A percentile compares a stretch with the other conserved stretches of the same genome.
phyloP scores from a whole-genome alignment of 257 asterid species.

The Orobanche coerulescens region DNA sequence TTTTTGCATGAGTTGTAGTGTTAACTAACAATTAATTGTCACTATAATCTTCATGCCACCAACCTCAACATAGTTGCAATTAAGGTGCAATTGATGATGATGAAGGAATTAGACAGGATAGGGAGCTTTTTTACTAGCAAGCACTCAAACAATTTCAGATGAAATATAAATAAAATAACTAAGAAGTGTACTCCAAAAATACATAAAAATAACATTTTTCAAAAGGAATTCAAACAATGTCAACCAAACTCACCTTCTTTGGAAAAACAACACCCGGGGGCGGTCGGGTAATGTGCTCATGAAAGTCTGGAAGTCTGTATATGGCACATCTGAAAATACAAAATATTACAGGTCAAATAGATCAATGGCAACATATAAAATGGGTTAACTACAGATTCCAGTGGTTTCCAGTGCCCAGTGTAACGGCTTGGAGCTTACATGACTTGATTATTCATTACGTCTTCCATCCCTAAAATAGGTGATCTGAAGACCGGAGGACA shows the following conservation, averaged over 20 bases:
- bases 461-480: slow-evolving; percentile 83
- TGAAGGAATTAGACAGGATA: not conserved
- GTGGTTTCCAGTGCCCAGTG: slow-evolving; percentile 10
- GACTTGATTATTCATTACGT: slow-evolving; percentile 89
- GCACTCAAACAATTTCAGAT: not conserved
- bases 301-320: slow-evolving; percentile 76
- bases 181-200: not conserved
- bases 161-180: not conserved
- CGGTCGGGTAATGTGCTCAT: slow-evolving; percentile 74
- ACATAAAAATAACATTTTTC: not conserved
- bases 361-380: slow-evolving; percentile 1
- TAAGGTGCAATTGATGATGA: no score
- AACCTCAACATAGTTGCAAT: no score
- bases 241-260: slow-evolving; percentile 42
- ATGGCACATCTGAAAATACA: slow-evolving; percentile 65
- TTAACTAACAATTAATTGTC: no score
- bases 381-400: not conserved
- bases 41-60: no score
- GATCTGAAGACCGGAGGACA: slow-evolving; percentile 95
- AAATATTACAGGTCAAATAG: slow-evolving; percentile 11
- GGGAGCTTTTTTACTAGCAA: not conserved
- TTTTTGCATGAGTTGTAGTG: no score
- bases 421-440: slow-evolving; percentile 46
- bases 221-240: not conserved
- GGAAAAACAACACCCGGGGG: slow-evolving; percentile 79